These are phyloP conservation scores for Parachlorella kessleri DNA, from an alignment of 139 green algal genomes.

Conservation along the genomic window DNA sequence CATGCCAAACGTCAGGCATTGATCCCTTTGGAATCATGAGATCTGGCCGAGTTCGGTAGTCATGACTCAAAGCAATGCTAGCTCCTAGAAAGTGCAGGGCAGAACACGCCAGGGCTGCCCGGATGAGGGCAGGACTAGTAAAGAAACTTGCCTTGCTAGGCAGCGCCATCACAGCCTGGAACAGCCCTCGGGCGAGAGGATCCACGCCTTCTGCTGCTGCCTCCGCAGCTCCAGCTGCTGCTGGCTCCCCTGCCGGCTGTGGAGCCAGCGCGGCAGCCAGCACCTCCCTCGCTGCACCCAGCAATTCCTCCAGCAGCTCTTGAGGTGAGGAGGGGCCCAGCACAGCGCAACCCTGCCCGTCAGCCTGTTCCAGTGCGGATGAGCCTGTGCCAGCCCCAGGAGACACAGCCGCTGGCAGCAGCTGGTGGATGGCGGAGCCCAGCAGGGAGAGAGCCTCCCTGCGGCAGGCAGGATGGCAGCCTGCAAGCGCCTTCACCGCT, in stretches of 20 bases:
- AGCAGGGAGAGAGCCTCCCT: background rate
- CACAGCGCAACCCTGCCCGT: no score
- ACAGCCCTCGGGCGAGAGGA: no score
- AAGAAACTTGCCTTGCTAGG: no score
- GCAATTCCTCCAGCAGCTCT: constrained; percentile 24
- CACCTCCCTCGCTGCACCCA: background rate
- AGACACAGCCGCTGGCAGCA: background rate
- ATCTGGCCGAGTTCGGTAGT: no score
- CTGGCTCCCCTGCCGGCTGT: background rate
- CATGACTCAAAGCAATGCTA: no score
- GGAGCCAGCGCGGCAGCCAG: background rate
- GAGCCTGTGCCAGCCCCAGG: background rate
- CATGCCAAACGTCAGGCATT: no score
- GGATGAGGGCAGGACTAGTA: no score
- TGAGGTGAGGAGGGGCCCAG: no score
- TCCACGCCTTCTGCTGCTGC: background rate
- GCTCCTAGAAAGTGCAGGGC: no score
- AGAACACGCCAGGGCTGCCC: no score
- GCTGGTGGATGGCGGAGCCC: constrained; percentile 8
- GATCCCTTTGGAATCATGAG: no score
- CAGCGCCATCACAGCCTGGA: no score
- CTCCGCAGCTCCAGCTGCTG: background rate
- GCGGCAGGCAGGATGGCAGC: background rate
- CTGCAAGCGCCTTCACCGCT: constrained; percentile 4
- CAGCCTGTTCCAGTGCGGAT: background rate